These are phyloP conservation scores for Hypericum androsaemum DNA, from an alignment of 345 rosid genomes.

Conservation along the genomic window DNA sequence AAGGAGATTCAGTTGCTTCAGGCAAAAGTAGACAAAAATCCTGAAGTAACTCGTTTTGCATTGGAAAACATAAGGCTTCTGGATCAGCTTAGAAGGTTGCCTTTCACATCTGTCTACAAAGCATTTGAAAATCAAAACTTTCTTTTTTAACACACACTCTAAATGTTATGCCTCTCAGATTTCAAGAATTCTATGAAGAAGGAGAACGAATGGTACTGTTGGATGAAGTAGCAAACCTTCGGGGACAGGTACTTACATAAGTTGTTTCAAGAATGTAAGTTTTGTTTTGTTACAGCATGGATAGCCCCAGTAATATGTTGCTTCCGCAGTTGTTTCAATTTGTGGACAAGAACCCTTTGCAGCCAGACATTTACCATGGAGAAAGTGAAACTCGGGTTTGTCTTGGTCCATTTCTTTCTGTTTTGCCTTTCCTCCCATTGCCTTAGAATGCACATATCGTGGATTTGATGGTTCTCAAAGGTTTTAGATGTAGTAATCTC, in stretches of 20 bases:
- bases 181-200: slow-evolving; percentile 91
- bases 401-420: slow-evolving; percentile 16
- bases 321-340: slow-evolving; percentile 49
- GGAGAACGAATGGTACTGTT: slow-evolving; percentile 82
- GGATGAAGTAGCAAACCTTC: slow-evolving; percentile 57
- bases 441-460: not conserved
- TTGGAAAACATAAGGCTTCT: slow-evolving; percentile 83
- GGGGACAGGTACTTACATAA: slow-evolving; percentile 55
- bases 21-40: slow-evolving; percentile 80
- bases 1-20: slow-evolving; percentile 87
- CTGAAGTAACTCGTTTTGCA: slow-evolving; percentile 93
- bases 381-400: slow-evolving; percentile 44
- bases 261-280: slow-evolving; percentile 5
- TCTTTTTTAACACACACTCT: slow-evolving; percentile 4
- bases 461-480: too few relatives aligned
- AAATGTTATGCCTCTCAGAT: slow-evolving; percentile 35
- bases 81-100: slow-evolving; percentile 80
- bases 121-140: slow-evolving; percentile 2
- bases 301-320: not conserved
- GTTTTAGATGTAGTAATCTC: too few relatives aligned
- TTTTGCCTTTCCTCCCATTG: slow-evolving; percentile 7
- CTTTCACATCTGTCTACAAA: slow-evolving; percentile 8
- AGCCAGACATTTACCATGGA: slow-evolving; percentile 25
- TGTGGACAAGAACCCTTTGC: slow-evolving; percentile 42
- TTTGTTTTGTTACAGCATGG: slow-evolving; percentile 8